phyloP scores from a whole-genome alignment of 1,139 yeast genomes.

The Sugiyamaella paludigena region DNA sequence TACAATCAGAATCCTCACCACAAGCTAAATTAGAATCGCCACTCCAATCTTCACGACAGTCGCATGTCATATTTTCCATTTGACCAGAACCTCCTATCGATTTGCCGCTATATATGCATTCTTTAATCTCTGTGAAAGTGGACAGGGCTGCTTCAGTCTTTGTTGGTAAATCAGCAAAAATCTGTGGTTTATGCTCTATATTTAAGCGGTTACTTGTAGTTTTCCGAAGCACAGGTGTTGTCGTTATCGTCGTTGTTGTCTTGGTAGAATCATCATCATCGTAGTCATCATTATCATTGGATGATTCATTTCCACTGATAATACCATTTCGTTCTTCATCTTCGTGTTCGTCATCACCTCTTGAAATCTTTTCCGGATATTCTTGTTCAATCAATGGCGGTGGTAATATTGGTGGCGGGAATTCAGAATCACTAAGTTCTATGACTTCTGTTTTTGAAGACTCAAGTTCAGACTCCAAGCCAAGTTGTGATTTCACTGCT shows the following conservation, averaged over 20 bases:
- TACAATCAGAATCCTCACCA: slow-evolving; percentile 83
- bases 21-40: slow-evolving; percentile 64
- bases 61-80: slow-evolving; percentile 84
- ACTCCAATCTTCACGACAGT: slow-evolving; percentile 60
- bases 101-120: slow-evolving; percentile 61
- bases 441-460: too few species aligned
- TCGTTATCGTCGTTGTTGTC: neutral
- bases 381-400: too few species aligned
- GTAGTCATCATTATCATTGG: too few species aligned
- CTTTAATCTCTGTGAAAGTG: slow-evolving; percentile 54
- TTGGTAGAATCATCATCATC: too few species aligned
- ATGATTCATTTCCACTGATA: too few species aligned
- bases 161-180: slow-evolving; percentile 8
- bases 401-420: too few species aligned
- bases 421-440: too few species aligned
- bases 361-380: too few species aligned
- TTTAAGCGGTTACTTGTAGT: neutral
- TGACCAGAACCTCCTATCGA: slow-evolving; percentile 67
- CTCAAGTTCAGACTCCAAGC: too few species aligned
- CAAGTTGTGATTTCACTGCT: too few species aligned
- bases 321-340: too few species aligned
- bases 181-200: neutral
- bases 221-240: neutral
- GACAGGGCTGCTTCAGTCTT: slow-evolving; percentile 55
- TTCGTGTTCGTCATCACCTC: too few species aligned